These are phyloP conservation scores for Cladochytrium replicatum DNA, from an alignment of 192 early-diverging fungal genomes.

Conservation along the genomic window DNA sequence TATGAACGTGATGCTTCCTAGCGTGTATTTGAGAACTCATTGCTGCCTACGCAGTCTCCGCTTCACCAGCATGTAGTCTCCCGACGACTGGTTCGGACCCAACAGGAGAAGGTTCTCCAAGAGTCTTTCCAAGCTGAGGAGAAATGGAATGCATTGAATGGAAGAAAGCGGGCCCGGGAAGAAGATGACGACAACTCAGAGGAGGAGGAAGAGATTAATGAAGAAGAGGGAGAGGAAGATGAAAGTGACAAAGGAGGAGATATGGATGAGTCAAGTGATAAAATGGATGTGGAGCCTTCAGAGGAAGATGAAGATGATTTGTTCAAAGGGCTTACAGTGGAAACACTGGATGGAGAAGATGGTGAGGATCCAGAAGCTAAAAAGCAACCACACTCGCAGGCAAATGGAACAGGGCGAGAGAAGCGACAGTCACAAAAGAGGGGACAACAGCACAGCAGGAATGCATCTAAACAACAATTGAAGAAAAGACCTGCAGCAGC, in stretches of 20 bases:
- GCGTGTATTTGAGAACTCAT: conserved; percentile 19
- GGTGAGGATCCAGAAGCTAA: no score
- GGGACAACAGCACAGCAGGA: no score
- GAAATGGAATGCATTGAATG: conserved; percentile 8
- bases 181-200: conserved; percentile 15
- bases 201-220: conserved; percentile 10
- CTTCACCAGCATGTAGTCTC: conserved; percentile 30
- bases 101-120: conserved; percentile 19
- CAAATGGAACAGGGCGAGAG: no score
- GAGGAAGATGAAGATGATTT: conserved; percentile 4
- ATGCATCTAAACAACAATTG: no score
- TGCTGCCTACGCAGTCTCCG: conserved; percentile 20
- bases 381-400: no score
- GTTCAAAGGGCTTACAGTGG: no score
- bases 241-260: conserved; percentile 29
- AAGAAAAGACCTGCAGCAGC: no score
- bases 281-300: conserved; percentile 9
- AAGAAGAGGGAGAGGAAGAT: conserved; percentile 10
- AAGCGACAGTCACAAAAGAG: no score
- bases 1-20: conserved; percentile 7
- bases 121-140: conserved; percentile 18
- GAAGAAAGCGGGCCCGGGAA: conserved; percentile 2
- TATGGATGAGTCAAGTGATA: no score
- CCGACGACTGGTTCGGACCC: conserved; percentile 15
- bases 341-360: no score